Evolutionary conservation across 352 stramenopile species (phyloP).

Genomic region (Phytophthora tentaculata): DNA sequence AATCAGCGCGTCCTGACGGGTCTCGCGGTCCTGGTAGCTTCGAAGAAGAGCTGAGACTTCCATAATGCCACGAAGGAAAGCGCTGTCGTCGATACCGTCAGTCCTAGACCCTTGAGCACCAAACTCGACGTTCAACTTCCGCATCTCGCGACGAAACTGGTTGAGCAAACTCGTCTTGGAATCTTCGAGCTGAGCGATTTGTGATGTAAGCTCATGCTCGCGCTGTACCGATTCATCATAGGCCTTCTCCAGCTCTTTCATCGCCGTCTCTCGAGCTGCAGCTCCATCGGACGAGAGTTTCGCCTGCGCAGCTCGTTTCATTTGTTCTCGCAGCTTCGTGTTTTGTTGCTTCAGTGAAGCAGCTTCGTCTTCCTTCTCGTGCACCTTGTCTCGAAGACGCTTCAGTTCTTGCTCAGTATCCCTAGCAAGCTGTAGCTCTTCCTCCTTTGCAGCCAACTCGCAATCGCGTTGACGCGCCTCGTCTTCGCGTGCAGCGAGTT

Average conservation of each 20-base stretch:
- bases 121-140: constrained; percentile 46
- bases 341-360: constrained; percentile 35
- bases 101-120: constrained; percentile 14
- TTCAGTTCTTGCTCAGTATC: constrained; percentile 30
- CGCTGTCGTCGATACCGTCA: constrained; percentile 24
- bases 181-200: constrained; percentile 47
- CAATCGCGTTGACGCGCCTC: constrained; percentile 39
- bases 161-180: constrained; percentile 42
- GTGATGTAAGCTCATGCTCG: constrained; percentile 40
- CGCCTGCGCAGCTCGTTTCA: constrained; percentile 34
- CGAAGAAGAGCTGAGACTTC: constrained; percentile 45
- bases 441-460: constrained; percentile 38
- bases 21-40: constrained; percentile 55
- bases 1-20: constrained; percentile 48
- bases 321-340: constrained; percentile 32
- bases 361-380: constrained; percentile 38
- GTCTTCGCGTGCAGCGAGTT: constrained; percentile 37
- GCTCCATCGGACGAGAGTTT: constrained; percentile 32
- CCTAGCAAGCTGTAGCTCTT: constrained; percentile 30
- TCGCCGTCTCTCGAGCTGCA: constrained; percentile 15
- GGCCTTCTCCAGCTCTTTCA: constrained; percentile 37
- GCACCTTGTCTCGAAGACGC: constrained; percentile 28
- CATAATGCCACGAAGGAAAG: constrained; percentile 37
- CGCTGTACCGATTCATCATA: constrained; percentile 40
- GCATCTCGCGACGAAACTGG: constrained; percentile 52